Percentiles rank a stretch among this genome's conserved stretches.
Evolutionary conservation across 2,329 filamentous ascomycete species (phyloP).

Genomic region (Aspergillus spinulosporus): DNA sequence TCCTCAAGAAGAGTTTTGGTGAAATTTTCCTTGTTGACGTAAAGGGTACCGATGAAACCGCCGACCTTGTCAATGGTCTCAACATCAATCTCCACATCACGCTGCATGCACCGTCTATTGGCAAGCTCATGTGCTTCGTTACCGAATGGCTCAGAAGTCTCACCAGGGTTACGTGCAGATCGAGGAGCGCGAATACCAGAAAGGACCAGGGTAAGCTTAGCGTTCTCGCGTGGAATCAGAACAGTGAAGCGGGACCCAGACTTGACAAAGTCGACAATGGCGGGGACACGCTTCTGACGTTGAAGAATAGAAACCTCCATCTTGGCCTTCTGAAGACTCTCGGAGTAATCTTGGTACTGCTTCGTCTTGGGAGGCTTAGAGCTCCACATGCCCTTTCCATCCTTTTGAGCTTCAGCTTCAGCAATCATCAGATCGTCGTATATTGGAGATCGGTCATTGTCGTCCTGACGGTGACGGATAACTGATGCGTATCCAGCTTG

Average conservation of each 20-base stretch:
- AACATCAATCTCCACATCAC: constrained; percentile 94
- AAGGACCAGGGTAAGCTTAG: constrained; percentile 92
- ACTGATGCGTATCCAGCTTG: constrained; percentile 92
- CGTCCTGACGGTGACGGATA: constrained; percentile 90
- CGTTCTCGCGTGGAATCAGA: constrained; percentile 84
- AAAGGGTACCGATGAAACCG: constrained; percentile 93
- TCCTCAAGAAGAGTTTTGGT: constrained; percentile 92
- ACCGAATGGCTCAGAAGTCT: constrained; percentile 87
- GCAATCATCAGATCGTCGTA: constrained; percentile 66
- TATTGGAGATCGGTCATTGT: constrained; percentile 88
- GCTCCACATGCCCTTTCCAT: constrained; percentile 93
- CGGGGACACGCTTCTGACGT: constrained; percentile 87
- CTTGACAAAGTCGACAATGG: constrained; percentile 95
- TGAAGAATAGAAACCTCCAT: constrained; percentile 84
- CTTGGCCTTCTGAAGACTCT: constrained; percentile 92
- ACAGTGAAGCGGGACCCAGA: constrained; percentile 93
- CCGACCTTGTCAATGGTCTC: constrained; percentile 94
- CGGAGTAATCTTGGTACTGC: constrained; percentile 85
- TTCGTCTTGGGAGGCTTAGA: constrained; percentile 81
- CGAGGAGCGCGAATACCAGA: constrained; percentile 88
- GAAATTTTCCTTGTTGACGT: constrained; percentile 93
- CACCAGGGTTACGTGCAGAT: constrained; percentile 76
- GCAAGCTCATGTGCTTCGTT: constrained; percentile 93
- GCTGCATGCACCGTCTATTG: constrained; percentile 83
- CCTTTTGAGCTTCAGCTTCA: constrained; percentile 68